Evolutionary conservation across 148 eudicot genomes (phyloP), one percentile per base, ranked within the genome.

Genomic region (Rhododendron simsii): DNA sequence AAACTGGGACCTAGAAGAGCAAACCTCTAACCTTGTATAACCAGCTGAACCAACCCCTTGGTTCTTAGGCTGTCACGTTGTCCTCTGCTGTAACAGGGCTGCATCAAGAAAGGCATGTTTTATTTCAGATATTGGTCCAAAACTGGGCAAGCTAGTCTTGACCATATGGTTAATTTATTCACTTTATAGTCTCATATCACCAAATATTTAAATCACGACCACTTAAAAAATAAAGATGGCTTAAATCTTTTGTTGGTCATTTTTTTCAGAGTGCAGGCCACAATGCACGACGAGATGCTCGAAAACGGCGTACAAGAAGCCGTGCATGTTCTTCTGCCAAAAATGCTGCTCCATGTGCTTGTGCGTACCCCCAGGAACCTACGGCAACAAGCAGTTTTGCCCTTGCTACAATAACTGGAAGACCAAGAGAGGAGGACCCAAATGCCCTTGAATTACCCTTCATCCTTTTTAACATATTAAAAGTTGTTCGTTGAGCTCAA

Each of bases 371-470:
- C 88, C 85, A 1, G 88, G 82, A 13, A 80, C 84, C 20, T 82
- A 81, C 10, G 88, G 88, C 74, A 86, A 86, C 82, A 86, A 86
- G 80, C n/a, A 82, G 20, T 15, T 12, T 16, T 86, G 88, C 77
- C 81, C 88, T 12, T 86, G 88, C 88, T 86, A 86, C 82, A 86
- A 82, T n/a, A 75, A 86, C 28, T 86, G 88, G 88, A 86, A 76
- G 82, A 86, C 88, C 74, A 86, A 86, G 61, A 82, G 77, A 75
- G 85, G 85, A 26, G 88, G 88, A 18, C 88, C 88, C 39, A 86
- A 86, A 30, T 86, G 88, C 81, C 88, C 88, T 44, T 86, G 63
- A 81, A 53, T 14, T 7, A 33, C 13, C 12, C 16, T 44, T 9
- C 45, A 2, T 21, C 26, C 33, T 16, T 13, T 78, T 26, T 48